Evolutionary conservation across 768 basidiomycete genomes (phyloP).

Genomic region (Serendipita sp.): DNA sequence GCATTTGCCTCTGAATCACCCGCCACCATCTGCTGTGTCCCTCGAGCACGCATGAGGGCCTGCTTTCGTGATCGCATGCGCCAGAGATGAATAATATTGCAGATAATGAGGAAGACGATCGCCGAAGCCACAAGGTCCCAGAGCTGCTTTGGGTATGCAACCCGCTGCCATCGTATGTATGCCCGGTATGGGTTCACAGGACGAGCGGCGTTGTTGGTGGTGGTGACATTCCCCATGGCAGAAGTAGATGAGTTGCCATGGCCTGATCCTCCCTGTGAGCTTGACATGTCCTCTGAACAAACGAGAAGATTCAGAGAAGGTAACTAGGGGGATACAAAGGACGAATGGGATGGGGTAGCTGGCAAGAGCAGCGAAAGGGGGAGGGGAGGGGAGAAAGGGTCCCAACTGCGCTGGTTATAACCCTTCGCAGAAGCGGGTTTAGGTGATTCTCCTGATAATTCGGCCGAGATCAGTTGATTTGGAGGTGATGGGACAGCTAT

Average conservation of each 20-base stretch:
- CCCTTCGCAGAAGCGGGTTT: too few relatives aligned
- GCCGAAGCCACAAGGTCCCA: constrained; percentile 25
- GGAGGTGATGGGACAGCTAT: too few relatives aligned
- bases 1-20: not conserved
- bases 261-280: not conserved
- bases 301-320: not conserved
- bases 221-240: not conserved
- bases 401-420: too few relatives aligned
- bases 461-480: too few relatives aligned
- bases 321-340: not conserved
- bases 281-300: not conserved
- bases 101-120: constrained; percentile 23
- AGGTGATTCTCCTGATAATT: too few relatives aligned
- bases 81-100: constrained; percentile 22
- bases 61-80: constrained; percentile 11
- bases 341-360: not conserved
- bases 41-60: not conserved
- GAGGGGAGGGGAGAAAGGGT: too few relatives aligned
- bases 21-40: not conserved
- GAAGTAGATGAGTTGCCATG: not conserved
- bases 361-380: too few relatives aligned
- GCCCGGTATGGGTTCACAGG: not conserved
- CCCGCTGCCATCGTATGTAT: not conserved
- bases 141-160: constrained; percentile 24
- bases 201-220: not conserved